Percentiles rank a stretch among this genome's conserved stretches.
phyloP scores from a whole-genome alignment of 2,329 filamentous ascomycete genomes.

The Neonectria hederae region DNA sequence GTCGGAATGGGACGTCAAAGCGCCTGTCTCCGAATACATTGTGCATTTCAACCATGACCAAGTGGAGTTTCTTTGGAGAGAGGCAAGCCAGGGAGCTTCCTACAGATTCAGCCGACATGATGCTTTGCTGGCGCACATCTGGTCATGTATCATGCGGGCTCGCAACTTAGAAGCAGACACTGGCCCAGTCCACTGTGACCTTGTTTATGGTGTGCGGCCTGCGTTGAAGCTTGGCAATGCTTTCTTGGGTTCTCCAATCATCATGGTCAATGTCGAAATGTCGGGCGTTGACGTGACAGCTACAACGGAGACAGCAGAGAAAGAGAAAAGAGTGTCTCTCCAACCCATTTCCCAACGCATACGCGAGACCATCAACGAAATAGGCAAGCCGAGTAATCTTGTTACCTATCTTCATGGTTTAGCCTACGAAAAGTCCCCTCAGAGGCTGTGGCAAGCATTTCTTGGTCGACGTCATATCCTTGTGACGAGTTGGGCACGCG shows the following conservation, averaged over 20 bases:
- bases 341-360: constrained; percentile 5
- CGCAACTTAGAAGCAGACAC: constrained; percentile 17
- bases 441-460: constrained; percentile 43
- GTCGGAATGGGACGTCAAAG: constrained; percentile 35
- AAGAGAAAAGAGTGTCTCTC: background rate
- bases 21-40: constrained; percentile 35
- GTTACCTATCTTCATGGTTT: constrained; percentile 32
- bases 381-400: constrained; percentile 15
- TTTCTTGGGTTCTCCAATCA: constrained; percentile 37
- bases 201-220: constrained; percentile 32
- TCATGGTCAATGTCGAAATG: constrained; percentile 38
- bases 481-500: constrained; percentile 40
- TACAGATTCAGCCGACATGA: constrained; percentile 36
- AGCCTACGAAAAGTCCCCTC: constrained; percentile 38
- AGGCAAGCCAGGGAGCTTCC: background rate
- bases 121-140: constrained; percentile 38
- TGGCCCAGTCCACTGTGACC: constrained; percentile 32
- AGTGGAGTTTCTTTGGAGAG: constrained; percentile 20
- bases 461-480: constrained; percentile 37
- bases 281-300: constrained; percentile 11
- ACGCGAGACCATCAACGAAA: constrained; percentile 27
- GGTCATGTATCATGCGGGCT: constrained; percentile 41
- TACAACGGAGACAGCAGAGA: background rate
- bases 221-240: constrained; percentile 19
- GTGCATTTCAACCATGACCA: constrained; percentile 34